A percentile compares a stretch with the other conserved stretches of the same genome.
phyloP scores from a whole-genome alignment of 768 basidiomycete genomes.

The Tylopilus rubrobrunneus region DNA sequence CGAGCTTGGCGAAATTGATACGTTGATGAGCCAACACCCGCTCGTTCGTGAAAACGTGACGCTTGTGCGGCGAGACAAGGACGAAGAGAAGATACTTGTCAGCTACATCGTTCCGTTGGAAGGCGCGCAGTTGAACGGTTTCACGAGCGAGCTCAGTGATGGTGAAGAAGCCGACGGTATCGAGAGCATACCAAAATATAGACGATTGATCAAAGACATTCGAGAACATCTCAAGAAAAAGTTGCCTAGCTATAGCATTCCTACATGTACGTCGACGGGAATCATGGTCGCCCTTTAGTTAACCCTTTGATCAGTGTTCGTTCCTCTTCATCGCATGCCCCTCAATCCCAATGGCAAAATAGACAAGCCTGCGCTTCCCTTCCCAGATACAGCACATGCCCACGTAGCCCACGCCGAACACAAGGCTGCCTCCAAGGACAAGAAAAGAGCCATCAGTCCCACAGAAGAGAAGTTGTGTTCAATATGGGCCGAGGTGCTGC shows the following conservation, averaged over 20 bases:
- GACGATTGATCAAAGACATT: slow-evolving; percentile 87
- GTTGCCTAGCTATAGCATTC: slow-evolving; percentile 90
- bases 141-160: slow-evolving; percentile 61
- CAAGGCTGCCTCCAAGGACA: slow-evolving; percentile 22
- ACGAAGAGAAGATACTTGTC: slow-evolving; percentile 98
- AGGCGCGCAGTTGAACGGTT: slow-evolving; percentile 59
- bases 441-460: slow-evolving; percentile 45
- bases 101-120: slow-evolving; percentile 94
- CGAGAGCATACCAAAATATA: slow-evolving; percentile 79
- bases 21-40: slow-evolving; percentile 88
- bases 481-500: slow-evolving; percentile 84
- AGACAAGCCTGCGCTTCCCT: slow-evolving; percentile 96
- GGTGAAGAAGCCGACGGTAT: slow-evolving; percentile 52
- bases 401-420: slow-evolving; percentile 41
- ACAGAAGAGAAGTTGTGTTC: slow-evolving; percentile 78
- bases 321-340: slow-evolving; percentile 93
- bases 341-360: slow-evolving; percentile 99
- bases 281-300: background rate
- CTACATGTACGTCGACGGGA: slow-evolving; percentile 58
- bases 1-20: slow-evolving; percentile 97
- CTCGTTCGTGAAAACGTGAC: slow-evolving; percentile 98
- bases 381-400: slow-evolving; percentile 89
- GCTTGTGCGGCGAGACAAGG: slow-evolving; percentile 92
- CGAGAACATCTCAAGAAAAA: slow-evolving; percentile 96
- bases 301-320: slow-evolving; percentile 61